Percentiles rank a stretch among this genome's conserved stretches.
These are phyloP conservation scores for Paxillus rubicundulus DNA, from an alignment of 768 basidiomycete genomes.

Conservation along the genomic window DNA sequence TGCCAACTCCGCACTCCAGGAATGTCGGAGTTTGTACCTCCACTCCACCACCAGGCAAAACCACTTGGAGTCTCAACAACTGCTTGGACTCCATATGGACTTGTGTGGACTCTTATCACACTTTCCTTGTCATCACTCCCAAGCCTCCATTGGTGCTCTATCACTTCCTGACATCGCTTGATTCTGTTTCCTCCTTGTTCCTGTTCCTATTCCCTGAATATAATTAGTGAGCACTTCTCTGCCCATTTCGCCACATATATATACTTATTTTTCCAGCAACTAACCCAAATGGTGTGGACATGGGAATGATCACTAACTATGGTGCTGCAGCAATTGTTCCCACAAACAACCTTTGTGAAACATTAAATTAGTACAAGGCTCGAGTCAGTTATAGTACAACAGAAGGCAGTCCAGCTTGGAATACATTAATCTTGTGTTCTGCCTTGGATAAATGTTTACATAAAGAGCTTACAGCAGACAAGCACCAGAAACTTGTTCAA, in stretches of 20 bases:
- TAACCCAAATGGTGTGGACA: too few relatives aligned
- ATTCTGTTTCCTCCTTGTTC: too few relatives aligned
- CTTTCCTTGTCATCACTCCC: too few relatives aligned
- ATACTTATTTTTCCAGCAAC: background rate
- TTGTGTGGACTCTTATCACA: too few relatives aligned
- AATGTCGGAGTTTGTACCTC: too few relatives aligned
- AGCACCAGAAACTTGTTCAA: background rate
- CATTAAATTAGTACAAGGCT: conserved; percentile 1
- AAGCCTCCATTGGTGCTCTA: too few relatives aligned
- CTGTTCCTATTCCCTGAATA: background rate
- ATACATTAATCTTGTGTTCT: background rate
- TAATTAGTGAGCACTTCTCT: background rate
- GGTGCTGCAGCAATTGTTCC: background rate
- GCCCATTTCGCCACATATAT: background rate
- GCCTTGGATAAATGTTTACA: background rate
- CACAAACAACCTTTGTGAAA: background rate
- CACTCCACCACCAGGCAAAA: too few relatives aligned
- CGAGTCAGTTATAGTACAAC: background rate
- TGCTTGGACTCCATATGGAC: too few relatives aligned
- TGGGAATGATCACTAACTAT: too few relatives aligned
- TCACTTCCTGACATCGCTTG: too few relatives aligned
- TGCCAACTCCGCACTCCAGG: too few relatives aligned
- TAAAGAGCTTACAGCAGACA: background rate
- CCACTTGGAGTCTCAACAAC: too few relatives aligned
- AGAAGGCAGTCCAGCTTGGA: background rate